Conservation (phyloP, 139 green algal species). For the Auxenochlorella pyrenoidosa region DNA sequence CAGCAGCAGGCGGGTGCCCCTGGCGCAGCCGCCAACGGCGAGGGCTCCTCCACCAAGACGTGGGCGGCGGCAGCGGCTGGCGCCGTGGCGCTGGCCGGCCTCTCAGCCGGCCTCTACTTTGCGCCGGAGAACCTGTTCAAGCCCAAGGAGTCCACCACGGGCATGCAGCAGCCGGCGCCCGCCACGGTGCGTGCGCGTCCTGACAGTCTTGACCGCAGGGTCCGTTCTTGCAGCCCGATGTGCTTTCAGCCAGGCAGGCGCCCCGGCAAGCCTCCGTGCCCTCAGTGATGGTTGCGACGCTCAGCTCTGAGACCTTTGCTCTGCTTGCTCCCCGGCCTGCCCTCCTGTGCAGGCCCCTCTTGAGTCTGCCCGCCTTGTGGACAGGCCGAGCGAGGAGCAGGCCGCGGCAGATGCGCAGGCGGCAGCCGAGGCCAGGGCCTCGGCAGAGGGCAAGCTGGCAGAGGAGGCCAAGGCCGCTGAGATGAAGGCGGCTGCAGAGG, state of each 20-base stretch:
- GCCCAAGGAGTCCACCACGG: not conserved
- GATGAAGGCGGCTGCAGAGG: not conserved
- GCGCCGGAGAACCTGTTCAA: not conserved
- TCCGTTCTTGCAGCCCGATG: no score
- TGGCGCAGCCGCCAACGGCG: no score
- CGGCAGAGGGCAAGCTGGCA: not conserved
- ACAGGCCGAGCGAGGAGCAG: not conserved
- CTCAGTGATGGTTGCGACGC: not conserved
- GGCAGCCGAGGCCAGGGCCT: not conserved
- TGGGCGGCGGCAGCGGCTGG: not conserved
- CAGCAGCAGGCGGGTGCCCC: not conserved
- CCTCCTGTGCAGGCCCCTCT: not conserved
- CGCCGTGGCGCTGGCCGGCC: not conserved
- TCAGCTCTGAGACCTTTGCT: not conserved
- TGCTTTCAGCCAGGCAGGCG: not conserved
- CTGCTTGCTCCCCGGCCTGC: not conserved
- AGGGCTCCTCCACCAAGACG: not conserved
- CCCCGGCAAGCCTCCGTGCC: no score
- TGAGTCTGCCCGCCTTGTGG: not conserved
- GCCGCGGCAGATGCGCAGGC: not conserved
- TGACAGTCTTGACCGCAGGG: no score
- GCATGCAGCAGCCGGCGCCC: not conserved
- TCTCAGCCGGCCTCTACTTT: constrained; percentile 13
- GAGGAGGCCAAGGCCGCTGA: not conserved
- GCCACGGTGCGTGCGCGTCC: not conserved